Evolutionary conservation across 768 basidiomycete genomes (phyloP).

Genomic region (Pisolithus marmoratus): DNA sequence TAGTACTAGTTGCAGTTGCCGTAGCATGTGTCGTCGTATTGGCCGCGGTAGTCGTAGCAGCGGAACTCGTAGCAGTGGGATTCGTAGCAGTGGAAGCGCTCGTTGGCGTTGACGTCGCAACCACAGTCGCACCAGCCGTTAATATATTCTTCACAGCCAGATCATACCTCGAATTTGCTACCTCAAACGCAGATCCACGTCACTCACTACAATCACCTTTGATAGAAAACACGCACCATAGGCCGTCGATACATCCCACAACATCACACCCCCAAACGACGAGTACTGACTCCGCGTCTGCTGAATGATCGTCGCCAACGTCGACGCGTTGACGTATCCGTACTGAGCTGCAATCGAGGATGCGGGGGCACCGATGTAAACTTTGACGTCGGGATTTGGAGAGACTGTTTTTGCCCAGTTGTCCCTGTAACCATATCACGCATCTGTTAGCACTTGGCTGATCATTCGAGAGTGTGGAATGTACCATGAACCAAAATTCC

Average conservation of each 20-base stretch:
- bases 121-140: conserved; percentile 7
- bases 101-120: conserved; percentile 19
- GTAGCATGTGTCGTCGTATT: too few relatives aligned
- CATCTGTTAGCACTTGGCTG: too few relatives aligned
- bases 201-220: background rate
- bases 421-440: conserved; percentile 29
- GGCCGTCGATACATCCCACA: conserved; percentile 44
- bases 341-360: conserved; percentile 34
- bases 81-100: conserved; percentile 15
- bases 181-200: background rate
- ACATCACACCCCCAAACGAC: conserved; percentile 41
- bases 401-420: conserved; percentile 40
- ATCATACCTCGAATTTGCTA: conserved; percentile 41
- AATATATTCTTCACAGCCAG: conserved; percentile 38
- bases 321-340: conserved; percentile 35
- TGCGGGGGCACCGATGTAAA: conserved; percentile 45
- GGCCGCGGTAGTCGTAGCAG: conserved; percentile 3
- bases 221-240: conserved; percentile 25
- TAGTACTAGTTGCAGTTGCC: conserved; percentile 16
- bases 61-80: conserved; percentile 5
- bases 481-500: conserved; percentile 38
- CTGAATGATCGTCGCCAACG: conserved; percentile 28
- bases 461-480: background rate
- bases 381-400: conserved; percentile 40
- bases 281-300: conserved; percentile 31